These are phyloP conservation scores for Ascochyta clinopodiicola DNA, from an alignment of 2,329 filamentous ascomycete species.

Conservation along the genomic window DNA sequence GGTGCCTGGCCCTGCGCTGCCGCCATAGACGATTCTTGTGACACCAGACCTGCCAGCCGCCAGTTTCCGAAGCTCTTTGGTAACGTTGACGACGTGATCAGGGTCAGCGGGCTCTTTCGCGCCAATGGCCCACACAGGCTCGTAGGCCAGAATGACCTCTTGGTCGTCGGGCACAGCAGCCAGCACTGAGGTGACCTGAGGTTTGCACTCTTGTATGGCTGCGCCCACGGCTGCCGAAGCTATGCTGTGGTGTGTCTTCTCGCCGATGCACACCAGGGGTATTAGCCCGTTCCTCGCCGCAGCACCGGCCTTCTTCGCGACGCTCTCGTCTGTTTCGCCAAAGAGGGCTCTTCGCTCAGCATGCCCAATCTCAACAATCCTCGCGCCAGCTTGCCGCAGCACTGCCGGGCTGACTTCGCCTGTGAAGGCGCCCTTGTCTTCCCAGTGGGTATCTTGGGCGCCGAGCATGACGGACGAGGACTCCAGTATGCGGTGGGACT, in stretches of 20 bases:
- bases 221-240: constrained; percentile 59
- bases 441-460: constrained; percentile 77
- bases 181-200: constrained; percentile 71
- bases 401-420: constrained; percentile 76
- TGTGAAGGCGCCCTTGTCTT: constrained; percentile 75
- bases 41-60: constrained; percentile 60
- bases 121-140: constrained; percentile 90
- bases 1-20: constrained; percentile 80
- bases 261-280: constrained; percentile 82
- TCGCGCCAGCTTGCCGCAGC: constrained; percentile 71
- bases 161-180: constrained; percentile 65
- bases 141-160: constrained; percentile 81
- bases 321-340: constrained; percentile 73
- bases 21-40: constrained; percentile 79
- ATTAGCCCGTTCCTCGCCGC: constrained; percentile 72
- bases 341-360: constrained; percentile 78
- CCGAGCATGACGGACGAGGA: constrained; percentile 67
- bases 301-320: constrained; percentile 73
- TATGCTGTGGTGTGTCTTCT: constrained; percentile 60
- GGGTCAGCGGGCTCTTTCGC: constrained; percentile 73
- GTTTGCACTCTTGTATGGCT: constrained; percentile 70
- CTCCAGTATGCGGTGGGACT: constrained; percentile 58
- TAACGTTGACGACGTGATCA: constrained; percentile 75
- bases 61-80: constrained; percentile 67
- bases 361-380: constrained; percentile 79